Conservation (phyloP, 805 yeast species). For the Candida tibetensis region DNA sequence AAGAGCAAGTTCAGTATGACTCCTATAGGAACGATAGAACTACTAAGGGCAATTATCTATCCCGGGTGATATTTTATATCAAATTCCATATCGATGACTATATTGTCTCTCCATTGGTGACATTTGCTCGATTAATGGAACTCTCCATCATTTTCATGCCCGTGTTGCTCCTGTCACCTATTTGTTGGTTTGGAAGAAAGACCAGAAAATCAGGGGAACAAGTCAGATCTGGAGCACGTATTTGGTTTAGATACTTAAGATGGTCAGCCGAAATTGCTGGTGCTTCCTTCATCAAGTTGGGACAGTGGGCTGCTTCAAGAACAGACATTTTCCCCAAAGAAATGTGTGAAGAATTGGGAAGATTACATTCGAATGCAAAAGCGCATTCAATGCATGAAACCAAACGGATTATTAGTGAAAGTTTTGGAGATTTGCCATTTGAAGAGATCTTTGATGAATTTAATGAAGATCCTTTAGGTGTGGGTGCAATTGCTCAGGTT, state of each 20-base stretch:
- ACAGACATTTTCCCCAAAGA: slow-evolving; percentile 85
- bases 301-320: slow-evolving; percentile 99
- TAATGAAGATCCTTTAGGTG: slow-evolving; percentile 75
- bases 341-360: slow-evolving; percentile 72
- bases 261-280: slow-evolving; percentile 80
- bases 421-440: slow-evolving; percentile 55
- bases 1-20: slow-evolving; percentile 39
- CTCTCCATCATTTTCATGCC: slow-evolving; percentile 69
- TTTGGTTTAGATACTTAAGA: slow-evolving; percentile 71
- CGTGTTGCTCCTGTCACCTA: slow-evolving; percentile 61
- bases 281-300: slow-evolving; percentile 85
- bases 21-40: slow-evolving; percentile 28
- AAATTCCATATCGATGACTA: slow-evolving; percentile 50
- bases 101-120: slow-evolving; percentile 65
- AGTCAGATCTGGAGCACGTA: slow-evolving; percentile 56
- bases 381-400: slow-evolving; percentile 69
- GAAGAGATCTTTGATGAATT: slow-evolving; percentile 83
- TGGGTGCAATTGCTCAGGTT: slow-evolving; percentile 99
- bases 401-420: slow-evolving; percentile 50
- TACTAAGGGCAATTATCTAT: slow-evolving; percentile 18
- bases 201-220: slow-evolving; percentile 23
- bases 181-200: slow-evolving; percentile 53
- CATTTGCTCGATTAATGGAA: slow-evolving; percentile 67
- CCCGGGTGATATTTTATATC: slow-evolving; percentile 36
- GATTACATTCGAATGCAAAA: slow-evolving; percentile 78